phyloP scores from a whole-genome alignment of 1,139 yeast genomes.

The Suhomyces maxii region DNA sequence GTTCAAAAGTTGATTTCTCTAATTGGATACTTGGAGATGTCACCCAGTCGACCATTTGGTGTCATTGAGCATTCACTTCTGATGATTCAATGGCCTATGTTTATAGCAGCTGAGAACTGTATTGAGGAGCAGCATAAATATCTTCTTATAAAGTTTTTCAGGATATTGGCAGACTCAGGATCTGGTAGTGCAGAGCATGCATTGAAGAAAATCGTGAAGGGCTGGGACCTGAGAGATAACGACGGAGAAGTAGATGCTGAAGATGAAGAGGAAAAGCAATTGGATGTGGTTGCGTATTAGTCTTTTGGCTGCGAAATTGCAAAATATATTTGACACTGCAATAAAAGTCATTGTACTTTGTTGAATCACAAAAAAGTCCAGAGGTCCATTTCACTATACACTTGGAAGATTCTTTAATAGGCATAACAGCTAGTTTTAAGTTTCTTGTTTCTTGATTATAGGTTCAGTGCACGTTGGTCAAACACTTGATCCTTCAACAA shows the following conservation, averaged over 20 bases:
- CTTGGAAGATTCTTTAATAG: too few relatives aligned
- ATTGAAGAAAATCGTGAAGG: constrained; percentile 16
- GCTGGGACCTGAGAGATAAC: constrained; percentile 20
- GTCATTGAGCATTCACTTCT: constrained; percentile 33
- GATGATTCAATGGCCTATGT: constrained; percentile 66
- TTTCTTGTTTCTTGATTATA: too few relatives aligned
- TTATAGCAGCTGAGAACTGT: constrained; percentile 60
- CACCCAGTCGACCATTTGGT: constrained; percentile 23
- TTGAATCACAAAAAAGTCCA: too few relatives aligned
- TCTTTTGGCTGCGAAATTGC: not conserved
- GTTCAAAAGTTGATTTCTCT: constrained; percentile 28
- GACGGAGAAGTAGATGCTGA: constrained; percentile 16
- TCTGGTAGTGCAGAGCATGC: constrained; percentile 26
- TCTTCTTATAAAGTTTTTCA: constrained; percentile 47
- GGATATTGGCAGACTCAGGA: constrained; percentile 21
- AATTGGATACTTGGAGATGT: constrained; percentile 26
- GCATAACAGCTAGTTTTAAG: too few relatives aligned
- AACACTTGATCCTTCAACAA: too few relatives aligned
- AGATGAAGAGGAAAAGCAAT: constrained; percentile 15
- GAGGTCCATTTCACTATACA: too few relatives aligned
- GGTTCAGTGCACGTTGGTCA: too few relatives aligned
- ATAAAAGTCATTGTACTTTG: too few relatives aligned
- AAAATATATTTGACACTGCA: not conserved
- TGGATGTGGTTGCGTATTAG: constrained; percentile 18
- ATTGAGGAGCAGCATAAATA: constrained; percentile 44